These are phyloP conservation scores for Gracilaria gracilis DNA, from an alignment of 23 red algal species.

Conservation along the genomic window DNA sequence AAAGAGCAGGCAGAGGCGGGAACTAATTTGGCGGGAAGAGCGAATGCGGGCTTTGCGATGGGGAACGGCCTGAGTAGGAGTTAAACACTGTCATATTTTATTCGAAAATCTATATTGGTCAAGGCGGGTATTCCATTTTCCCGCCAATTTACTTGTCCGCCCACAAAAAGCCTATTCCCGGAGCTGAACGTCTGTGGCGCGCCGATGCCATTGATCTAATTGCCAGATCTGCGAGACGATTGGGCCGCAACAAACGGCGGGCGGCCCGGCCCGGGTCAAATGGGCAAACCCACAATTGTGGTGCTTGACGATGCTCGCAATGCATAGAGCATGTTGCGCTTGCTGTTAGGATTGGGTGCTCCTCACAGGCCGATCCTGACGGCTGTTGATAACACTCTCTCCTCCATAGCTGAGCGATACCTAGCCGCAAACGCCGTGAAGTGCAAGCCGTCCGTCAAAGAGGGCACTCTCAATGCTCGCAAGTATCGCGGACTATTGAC, in stretches of 20 bases:
- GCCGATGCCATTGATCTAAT: not conserved
- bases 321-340: not conserved
- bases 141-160: constrained; percentile 25
- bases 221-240: not conserved
- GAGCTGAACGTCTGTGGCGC: not conserved
- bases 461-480: constrained; percentile 22
- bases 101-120: constrained; percentile 13
- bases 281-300: too few relatives aligned
- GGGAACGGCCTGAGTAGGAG: not conserved
- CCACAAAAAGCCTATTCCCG: not conserved
- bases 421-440: constrained; percentile 46
- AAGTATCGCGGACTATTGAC: constrained; percentile 37
- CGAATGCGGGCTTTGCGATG: not conserved
- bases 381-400: constrained; percentile 11
- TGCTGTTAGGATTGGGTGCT: not conserved
- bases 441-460: constrained; percentile 14
- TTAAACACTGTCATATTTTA: constrained; percentile 12
- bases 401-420: constrained; percentile 34
- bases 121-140: not conserved
- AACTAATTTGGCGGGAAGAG: constrained; percentile 19
- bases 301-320: too few relatives aligned
- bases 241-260: too few relatives aligned
- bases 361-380: constrained; percentile 21
- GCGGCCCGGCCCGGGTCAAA: too few relatives aligned
- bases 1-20: constrained; percentile 4